phyloP scores from a whole-genome alignment of 2,329 filamentous ascomycete species.

The Dothiorella sarmentorum region DNA sequence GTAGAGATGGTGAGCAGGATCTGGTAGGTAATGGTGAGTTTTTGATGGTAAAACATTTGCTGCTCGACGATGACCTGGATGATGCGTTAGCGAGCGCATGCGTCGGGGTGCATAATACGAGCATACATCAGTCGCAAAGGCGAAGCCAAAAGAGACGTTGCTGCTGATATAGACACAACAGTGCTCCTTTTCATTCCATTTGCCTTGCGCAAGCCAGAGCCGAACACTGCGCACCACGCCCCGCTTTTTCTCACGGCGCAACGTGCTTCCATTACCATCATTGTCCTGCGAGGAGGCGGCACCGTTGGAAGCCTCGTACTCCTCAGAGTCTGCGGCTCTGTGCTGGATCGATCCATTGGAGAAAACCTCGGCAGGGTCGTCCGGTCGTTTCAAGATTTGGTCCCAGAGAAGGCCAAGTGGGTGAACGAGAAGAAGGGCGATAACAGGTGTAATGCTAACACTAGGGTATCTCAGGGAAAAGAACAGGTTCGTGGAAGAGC shows the following conservation, averaged over 20 bases:
- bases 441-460: constrained; percentile 84
- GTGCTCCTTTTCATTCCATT: constrained; percentile 86
- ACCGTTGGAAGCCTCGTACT: background rate
- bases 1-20: constrained; percentile 80
- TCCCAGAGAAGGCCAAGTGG: constrained; percentile 82
- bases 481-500: constrained; percentile 81
- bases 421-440: constrained; percentile 79
- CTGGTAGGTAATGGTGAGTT: constrained; percentile 73
- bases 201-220: constrained; percentile 74
- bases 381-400: constrained; percentile 59
- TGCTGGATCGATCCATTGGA: constrained; percentile 52
- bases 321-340: constrained; percentile 8
- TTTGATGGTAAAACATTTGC: constrained; percentile 82
- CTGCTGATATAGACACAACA: constrained; percentile 86
- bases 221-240: constrained; percentile 49
- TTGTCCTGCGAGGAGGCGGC: background rate
- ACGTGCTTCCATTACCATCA: background rate
- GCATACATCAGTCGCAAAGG: constrained; percentile 75
- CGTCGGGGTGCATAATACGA: background rate
- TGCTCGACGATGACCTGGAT: constrained; percentile 75
- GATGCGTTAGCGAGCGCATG: constrained; percentile 11
- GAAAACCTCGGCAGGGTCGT: constrained; percentile 55
- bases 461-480: constrained; percentile 89
- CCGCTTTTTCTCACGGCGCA: background rate
- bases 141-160: constrained; percentile 86